phyloP scores from a whole-genome alignment of 768 basidiomycete genomes.

The Russula foetens region DNA sequence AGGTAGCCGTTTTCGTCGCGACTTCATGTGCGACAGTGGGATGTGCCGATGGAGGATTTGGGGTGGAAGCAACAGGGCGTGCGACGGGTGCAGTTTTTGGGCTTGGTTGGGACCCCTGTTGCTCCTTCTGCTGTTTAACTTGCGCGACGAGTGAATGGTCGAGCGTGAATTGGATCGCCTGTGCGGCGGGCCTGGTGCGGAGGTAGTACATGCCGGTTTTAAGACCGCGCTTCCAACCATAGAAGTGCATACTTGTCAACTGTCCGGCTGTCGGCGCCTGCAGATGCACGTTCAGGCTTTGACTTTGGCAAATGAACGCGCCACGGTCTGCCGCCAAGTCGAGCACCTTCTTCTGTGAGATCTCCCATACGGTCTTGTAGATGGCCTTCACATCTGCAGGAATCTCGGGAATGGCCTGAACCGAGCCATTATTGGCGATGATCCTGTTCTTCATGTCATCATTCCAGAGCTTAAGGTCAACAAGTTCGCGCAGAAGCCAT shows the following conservation, averaged over 20 bases:
- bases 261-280: slow-evolving; percentile 85
- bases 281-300: slow-evolving; percentile 90
- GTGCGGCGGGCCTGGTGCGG: slow-evolving; percentile 87
- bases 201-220: slow-evolving; percentile 99
- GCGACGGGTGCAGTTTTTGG: neutral
- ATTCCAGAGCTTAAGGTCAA: slow-evolving; percentile 91
- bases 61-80: neutral
- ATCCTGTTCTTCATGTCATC: slow-evolving; percentile 99
- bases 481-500: slow-evolving; percentile 97
- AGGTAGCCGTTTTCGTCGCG: neutral
- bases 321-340: slow-evolving; percentile 99
- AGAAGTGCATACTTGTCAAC: slow-evolving; percentile 95
- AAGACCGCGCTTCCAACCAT: slow-evolving; percentile 99
- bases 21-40: slow-evolving; percentile 3
- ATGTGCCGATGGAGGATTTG: neutral
- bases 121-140: slow-evolving; percentile 40
- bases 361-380: slow-evolving; percentile 99
- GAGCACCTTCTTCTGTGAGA: slow-evolving; percentile 95
- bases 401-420: slow-evolving; percentile 82
- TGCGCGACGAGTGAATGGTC: slow-evolving; percentile 72
- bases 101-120: neutral
- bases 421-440: slow-evolving; percentile 89
- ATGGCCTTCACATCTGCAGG: slow-evolving; percentile 92
- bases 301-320: slow-evolving; percentile 95
- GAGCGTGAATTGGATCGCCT: slow-evolving; percentile 97